Base-by-base conservation (phyloP, 371 early-diverging fungal species). In the Circinella minor region DNA sequence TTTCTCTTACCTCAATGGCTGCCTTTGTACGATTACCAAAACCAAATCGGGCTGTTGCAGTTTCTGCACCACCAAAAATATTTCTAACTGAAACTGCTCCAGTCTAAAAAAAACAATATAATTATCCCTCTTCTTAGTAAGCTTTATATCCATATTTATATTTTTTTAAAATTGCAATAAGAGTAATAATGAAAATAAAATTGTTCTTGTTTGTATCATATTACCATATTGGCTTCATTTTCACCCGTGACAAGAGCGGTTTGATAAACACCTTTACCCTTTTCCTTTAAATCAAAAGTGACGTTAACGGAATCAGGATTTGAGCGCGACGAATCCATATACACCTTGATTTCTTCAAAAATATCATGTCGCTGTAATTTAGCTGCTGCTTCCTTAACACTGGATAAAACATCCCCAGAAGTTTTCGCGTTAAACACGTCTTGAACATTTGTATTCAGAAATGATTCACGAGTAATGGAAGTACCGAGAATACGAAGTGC, bases 41-140 rank as follows among this genome's bases (percentile, higher is more conserved):
- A 43, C 89, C 75, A 54, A 88, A 88, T 72, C 82, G 90, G 6
- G 86, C 83, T 66, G 79, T 84, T 6, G 91, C 68, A 17, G 86
- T 81, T 77, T 96, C 96, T n/a, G 91, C 96, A 55, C 89, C 91
- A 39, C 96, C 96, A 74, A 93, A 91, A 14, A 91, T 75, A 69
- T 96, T 96, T 70, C 92, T 83, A 39, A 90, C 67, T 27, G 80
- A 81, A 67, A 89, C 70, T 13, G 89, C 81, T 70, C 79, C 92
- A 74, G 77, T 83, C 88, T 88, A 77, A 27, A 60, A 11, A 27
- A 59, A 37, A 9, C 17, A 59, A 54, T 51, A 51, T 13, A 51
- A 51, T 14, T 14, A 27, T 27, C 2, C 27, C 14, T 15, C 51
- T 14, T 51, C 8, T 51, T 6, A 1, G 51, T 43, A 11, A 43